A percentile compares a stretch with the other conserved stretches of the same genome.
These are phyloP conservation scores for Diaporthe vaccinii DNA, from an alignment of 2,329 filamentous ascomycete species.

Conservation along the genomic window DNA sequence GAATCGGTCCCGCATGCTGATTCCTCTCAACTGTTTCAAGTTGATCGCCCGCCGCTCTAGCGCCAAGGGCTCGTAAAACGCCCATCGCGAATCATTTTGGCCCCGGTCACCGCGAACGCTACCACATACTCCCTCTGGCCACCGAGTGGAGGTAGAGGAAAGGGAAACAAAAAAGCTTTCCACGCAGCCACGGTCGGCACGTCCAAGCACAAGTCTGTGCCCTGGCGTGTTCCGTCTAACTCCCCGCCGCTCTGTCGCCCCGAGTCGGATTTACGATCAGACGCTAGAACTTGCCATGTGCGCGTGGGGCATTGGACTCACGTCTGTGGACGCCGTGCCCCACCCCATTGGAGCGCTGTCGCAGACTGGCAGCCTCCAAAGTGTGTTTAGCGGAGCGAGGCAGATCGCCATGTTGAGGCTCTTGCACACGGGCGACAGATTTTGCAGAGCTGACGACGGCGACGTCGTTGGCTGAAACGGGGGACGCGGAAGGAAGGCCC, in stretches of 20 bases:
- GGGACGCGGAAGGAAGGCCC: background rate
- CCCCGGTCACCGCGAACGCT: background rate
- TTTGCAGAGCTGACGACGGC: constrained; percentile 22
- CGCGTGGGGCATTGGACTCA: background rate
- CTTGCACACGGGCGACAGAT: constrained; percentile 1
- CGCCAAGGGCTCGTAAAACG: constrained; percentile 31
- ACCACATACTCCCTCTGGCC: background rate
- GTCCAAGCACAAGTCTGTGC: constrained; percentile 25
- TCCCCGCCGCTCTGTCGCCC: background rate
- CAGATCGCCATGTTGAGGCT: constrained; percentile 1
- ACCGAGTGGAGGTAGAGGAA: background rate
- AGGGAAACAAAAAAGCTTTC: background rate
- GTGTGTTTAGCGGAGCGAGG: constrained; percentile 17
- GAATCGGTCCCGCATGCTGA: constrained; percentile 18
- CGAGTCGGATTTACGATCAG: constrained; percentile 16
- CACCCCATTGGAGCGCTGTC: constrained; percentile 3
- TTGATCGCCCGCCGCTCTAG: background rate
- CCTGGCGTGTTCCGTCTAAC: background rate
- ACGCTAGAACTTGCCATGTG: constrained; percentile 18
- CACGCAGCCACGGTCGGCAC: background rate
- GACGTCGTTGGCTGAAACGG: constrained; percentile 27
- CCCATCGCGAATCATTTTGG: constrained; percentile 24
- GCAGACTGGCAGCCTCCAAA: constrained; percentile 4
- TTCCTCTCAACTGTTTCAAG: constrained; percentile 29
- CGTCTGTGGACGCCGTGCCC: background rate